Evolutionary conservation across 192 early-diverging fungal species (phyloP).

Genomic region (Umbelopsis ramanniana): DNA sequence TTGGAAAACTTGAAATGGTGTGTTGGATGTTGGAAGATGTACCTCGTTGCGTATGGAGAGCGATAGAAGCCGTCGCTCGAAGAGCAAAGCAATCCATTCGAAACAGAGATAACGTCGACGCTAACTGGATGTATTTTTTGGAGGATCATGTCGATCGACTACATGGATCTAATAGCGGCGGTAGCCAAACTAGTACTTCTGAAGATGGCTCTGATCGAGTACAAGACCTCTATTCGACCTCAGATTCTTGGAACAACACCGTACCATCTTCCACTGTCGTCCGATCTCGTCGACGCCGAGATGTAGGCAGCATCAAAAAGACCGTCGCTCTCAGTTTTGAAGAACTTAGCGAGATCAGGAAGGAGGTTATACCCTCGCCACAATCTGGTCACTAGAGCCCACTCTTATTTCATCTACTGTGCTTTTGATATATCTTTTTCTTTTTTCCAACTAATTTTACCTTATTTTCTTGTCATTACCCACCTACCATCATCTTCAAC

Average conservation of each 20-base stretch:
- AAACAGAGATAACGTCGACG: constrained; percentile 2
- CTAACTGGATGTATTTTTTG: constrained; percentile 15
- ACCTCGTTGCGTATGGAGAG: constrained; percentile 18
- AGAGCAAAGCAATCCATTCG: neutral
- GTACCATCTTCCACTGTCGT: neutral
- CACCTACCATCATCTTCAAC: neutral
- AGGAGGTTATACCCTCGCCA: constrained; percentile 11
- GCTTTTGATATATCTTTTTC: too few relatives aligned
- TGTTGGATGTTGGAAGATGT: constrained; percentile 24
- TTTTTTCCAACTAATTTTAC: neutral
- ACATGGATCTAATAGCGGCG: neutral
- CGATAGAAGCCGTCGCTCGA: constrained; percentile 5
- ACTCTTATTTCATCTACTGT: neutral
- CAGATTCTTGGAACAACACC: neutral
- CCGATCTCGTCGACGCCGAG: constrained; percentile 18
- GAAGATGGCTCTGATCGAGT: constrained; percentile 6
- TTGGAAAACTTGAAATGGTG: constrained; percentile 15
- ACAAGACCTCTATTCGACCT: constrained; percentile 10
- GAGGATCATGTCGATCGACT: constrained; percentile 11
- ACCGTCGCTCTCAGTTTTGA: constrained; percentile 15
- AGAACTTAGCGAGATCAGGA: constrained; percentile 18
- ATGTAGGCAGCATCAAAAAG: constrained; percentile 18
- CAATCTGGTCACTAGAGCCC: neutral
- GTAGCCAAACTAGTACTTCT: neutral
- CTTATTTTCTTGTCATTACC: neutral